Percentiles rank a stretch among this genome's conserved stretches.
Conservation (phyloP, 202 grass and related monocot species). For the Dendrocalamus latiflorus region DNA sequence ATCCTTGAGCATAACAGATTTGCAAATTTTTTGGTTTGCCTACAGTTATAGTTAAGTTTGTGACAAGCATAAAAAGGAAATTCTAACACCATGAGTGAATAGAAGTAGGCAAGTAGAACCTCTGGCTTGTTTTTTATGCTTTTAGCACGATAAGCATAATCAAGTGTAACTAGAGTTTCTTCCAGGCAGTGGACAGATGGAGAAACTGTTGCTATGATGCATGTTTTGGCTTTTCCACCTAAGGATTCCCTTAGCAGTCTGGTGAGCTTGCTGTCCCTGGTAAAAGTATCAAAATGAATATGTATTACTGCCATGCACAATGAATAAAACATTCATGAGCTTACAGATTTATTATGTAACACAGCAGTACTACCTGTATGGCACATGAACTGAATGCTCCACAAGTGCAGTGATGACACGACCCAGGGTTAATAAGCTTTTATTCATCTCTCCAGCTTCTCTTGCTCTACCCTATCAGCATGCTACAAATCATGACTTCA, state of each 20-base stretch:
- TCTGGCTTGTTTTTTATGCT: constrained; percentile 84
- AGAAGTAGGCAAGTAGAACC: constrained; percentile 46
- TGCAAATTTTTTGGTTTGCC: constrained; percentile 71
- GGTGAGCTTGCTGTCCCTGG: constrained; percentile 88
- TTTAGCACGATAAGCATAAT: constrained; percentile 88
- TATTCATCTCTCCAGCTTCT: constrained; percentile 89
- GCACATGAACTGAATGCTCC: constrained; percentile 78
- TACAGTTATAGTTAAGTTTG: constrained; percentile 33
- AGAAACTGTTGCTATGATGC: constrained; percentile 90
- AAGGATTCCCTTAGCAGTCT: constrained; percentile 92
- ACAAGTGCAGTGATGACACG: constrained; percentile 87
- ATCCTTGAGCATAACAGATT: constrained; percentile 72
- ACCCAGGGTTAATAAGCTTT: constrained; percentile 87
- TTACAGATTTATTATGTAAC: not conserved
- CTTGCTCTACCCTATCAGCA: constrained; percentile 74
- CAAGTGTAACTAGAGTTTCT: constrained; percentile 86
- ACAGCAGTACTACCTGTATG: constrained; percentile 59
- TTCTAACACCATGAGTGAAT: not conserved
- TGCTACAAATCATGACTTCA: constrained; percentile 34
- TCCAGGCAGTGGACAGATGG: constrained; percentile 65
- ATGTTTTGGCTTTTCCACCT: constrained; percentile 93
- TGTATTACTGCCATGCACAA: constrained; percentile 1
- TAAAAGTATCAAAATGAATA: constrained; percentile 36
- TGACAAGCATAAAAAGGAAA: constrained; percentile 20
- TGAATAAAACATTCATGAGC: not conserved